Evolutionary conservation across 768 basidiomycete genomes (phyloP).

Genomic region (Collybiopsis confluens): DNA sequence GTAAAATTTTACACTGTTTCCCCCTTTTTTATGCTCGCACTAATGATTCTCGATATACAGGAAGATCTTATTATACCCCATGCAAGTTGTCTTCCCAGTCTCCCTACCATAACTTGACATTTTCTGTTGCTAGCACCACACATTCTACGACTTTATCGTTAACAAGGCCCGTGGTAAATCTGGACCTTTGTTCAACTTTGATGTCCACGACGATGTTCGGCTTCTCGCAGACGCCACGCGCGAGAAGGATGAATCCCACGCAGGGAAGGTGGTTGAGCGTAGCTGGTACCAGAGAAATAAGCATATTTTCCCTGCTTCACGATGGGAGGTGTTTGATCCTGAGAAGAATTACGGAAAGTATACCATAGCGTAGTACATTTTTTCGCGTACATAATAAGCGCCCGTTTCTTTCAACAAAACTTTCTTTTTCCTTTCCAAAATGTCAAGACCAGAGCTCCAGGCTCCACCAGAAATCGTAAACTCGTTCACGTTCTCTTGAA

Average conservation of each 20-base stretch:
- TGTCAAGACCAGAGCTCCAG: slow-evolving; percentile 86
- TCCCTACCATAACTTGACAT: neutral
- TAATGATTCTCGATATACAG: slow-evolving; percentile 30
- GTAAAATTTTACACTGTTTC: slow-evolving; percentile 30
- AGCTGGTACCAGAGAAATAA: slow-evolving; percentile 96
- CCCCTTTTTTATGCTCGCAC: slow-evolving; percentile 3
- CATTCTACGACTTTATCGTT: slow-evolving; percentile 97
- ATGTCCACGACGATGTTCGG: slow-evolving; percentile 98
- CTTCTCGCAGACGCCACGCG: slow-evolving; percentile 89
- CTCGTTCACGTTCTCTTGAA: neutral
- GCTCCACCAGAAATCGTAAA: slow-evolving; percentile 90
- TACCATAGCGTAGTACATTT: slow-evolving; percentile 49
- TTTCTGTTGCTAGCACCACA: slow-evolving; percentile 69
- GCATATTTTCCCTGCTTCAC: slow-evolving; percentile 94
- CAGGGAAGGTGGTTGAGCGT: slow-evolving; percentile 96
- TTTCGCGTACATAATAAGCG: slow-evolving; percentile 12
- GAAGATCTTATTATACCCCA: slow-evolving; percentile 98
- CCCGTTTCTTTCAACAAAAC: slow-evolving; percentile 1
- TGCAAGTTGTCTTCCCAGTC: slow-evolving; percentile 50
- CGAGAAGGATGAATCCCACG: slow-evolving; percentile 98
- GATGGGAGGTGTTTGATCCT: slow-evolving; percentile 98
- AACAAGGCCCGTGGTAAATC: slow-evolving; percentile 99
- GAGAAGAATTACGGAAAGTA: slow-evolving; percentile 94
- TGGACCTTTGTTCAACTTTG: slow-evolving; percentile 96
- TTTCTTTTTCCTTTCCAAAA: slow-evolving; percentile 20